Base-by-base conservation (phyloP, 2,329 filamentous ascomycete genomes). In the Fusarium pseudocircinatum region DNA sequence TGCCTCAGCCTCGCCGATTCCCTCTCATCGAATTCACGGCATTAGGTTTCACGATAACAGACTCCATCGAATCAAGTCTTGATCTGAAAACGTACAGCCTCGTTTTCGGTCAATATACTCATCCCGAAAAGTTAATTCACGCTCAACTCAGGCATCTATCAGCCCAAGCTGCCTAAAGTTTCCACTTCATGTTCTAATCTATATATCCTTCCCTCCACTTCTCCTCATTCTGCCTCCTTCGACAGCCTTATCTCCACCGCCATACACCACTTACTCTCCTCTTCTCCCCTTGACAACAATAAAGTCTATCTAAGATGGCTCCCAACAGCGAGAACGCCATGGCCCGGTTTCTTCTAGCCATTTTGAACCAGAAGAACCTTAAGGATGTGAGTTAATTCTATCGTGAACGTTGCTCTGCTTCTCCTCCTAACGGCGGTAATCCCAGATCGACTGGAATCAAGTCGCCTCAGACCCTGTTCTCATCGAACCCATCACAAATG, bases 301-400 rank as follows among this genome's bases (percentile, higher is more conserved):
- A 34, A 28, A 63, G 52, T 49, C 26, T 59, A 53, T 70, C 73
- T 79, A 82, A 67, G 80, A 89, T 89, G 87, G 83, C 87, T 71
- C 82, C 85, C 78, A 88, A 86, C 80, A 85, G 85, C 73, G 88
- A 90, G 78, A 89, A 86, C 78, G 83, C 84, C 62, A 89, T 88
- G 84, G 85, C 87, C 67, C 84, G 88, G 60, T 88, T 90, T 63
- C 85, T 90, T 67, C 89, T 89, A 75, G 88, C 88, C 42, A 90
- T 90, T 67, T 76, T 90, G 66, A 85, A 86, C 79, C 88, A 90
- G 81, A 90, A 89, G 81, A 87, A 85, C 65, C 84, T 90, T 59
- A 90, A 89, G 77, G 87, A 90, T 81, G 88, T 90, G 80, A 84
- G 88, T 68, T 28, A 7, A 42, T 36, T 7, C 40, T 26, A 60